Base-by-base conservation (phyloP, 2,329 filamentous ascomycete genomes). In the Cladosporium sphaerospermum region DNA sequence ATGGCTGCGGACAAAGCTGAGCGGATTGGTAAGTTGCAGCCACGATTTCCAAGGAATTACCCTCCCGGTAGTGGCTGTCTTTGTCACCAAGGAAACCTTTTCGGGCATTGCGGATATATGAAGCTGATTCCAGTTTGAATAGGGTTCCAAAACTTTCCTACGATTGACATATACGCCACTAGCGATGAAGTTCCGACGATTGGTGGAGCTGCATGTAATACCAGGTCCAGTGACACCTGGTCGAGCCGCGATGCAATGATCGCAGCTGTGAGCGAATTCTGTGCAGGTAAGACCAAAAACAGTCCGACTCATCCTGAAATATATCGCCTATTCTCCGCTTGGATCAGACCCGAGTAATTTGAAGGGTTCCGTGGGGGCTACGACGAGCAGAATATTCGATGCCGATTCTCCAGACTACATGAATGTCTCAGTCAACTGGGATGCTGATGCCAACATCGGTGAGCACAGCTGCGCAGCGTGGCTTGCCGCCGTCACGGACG, bases 401-500 rank as follows among this genome's bases (percentile, higher is more conserved):
- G 3, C 33, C 9, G 43, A 43, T 9, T 51, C 52, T 2, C 23
- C 23, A 28, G 47, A 55, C 16, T 43, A 52, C 32, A 47, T 52
- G 40, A 52, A 52, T 19, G 37, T 52, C 9, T 55, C 48, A 6
- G 41, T 55, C 28, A 3, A 19, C 8, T 55, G 48, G 53, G 34
- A 43, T 19, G 36, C 31, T 37, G 48, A 52, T 9, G 45, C 10
- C 10, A 39, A 33, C 23, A 52, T 55, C 42, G 40, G 47, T 11
- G 47, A 55, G 39, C 42, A 52, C 28, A 32, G 37, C 9, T 52
- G 53, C 36, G 40, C 31, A 19, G 39, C 53, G 9, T 55, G 53
- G 53, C 48, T 55, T 7, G 48, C 47, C 32, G 31, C 42, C n/a
- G 42, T 52, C 4, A 55, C 33, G 11, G 53, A 55, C 37, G 37